Evolutionary conservation across 2,329 filamentous ascomycete species (phyloP).

Genomic region (Stagonosporopsis cucurbitacearum): DNA sequence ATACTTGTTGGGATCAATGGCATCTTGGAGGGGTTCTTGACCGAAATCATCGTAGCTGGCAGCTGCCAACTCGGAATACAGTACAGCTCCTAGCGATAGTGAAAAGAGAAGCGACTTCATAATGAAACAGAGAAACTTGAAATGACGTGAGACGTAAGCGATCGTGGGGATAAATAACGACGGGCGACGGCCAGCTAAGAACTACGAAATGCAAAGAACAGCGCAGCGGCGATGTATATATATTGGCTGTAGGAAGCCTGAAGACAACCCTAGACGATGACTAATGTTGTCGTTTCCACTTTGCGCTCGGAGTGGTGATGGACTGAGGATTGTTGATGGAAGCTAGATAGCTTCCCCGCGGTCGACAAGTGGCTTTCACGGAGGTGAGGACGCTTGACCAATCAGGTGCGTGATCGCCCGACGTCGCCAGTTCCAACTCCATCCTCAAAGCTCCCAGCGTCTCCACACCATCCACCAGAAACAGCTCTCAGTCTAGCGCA

Average conservation of each 20-base stretch:
- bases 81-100: constrained; percentile 20
- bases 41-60: constrained; percentile 19
- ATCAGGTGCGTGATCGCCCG: constrained; percentile 10
- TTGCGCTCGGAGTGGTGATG: not conserved
- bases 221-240: not conserved
- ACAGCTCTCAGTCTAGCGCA: not conserved
- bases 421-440: constrained; percentile 1
- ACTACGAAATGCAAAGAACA: not conserved
- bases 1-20: constrained; percentile 45
- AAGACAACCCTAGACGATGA: not conserved
- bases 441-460: not conserved
- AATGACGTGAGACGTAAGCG: not conserved
- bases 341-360: constrained; percentile 7
- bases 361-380: constrained; percentile 26
- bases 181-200: not conserved
- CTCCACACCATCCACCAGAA: not conserved
- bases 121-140: not conserved
- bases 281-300: not conserved
- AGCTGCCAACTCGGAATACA: constrained; percentile 18
- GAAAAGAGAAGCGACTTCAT: constrained; percentile 27
- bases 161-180: not conserved
- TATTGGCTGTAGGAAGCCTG: not conserved
- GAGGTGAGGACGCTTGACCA: constrained; percentile 12
- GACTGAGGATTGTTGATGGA: not conserved
- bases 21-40: constrained; percentile 40